Evolutionary conservation across 495 filamentous ascomycete genomes (phyloP), one percentile per base, ranked within the genome.

Genomic region (Pseudoneurospora amorphoporcata): DNA sequence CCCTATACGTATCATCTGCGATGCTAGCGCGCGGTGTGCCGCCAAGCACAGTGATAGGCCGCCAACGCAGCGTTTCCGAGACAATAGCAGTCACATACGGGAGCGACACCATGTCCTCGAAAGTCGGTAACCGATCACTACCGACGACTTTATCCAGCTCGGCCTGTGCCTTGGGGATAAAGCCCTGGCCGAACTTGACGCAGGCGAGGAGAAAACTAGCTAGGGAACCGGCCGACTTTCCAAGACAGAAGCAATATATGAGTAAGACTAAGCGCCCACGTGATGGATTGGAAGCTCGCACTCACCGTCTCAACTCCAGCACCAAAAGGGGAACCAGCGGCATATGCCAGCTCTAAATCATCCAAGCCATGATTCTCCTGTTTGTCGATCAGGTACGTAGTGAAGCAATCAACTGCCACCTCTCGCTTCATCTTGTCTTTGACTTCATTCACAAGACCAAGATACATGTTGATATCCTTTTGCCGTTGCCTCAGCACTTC

Each of bases 291-390:
- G 42, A n/a, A 45, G 3, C 42, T 8, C 8, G 42, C 5, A 76
- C 80, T 80, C 69, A 88, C 88, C 5, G 89, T 91, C 77, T 91
- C 89, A n/a, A 86, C 85, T 14, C 89, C 89, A 14, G 89, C 89
- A 3, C 87, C 88, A 72, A 91, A 90, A 6, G 90, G 82, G 0
- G 84, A 85, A 12, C 86, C 87, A 4, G 88, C 86, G 1, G 88
- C 80, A 75, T 87, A 88, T 2, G 85, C 85, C 70, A 89, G 82
- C 75, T 89, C 86, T 16, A 85, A 83, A 58, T 89, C 87, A 6
- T 82, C 82, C 72, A 86, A 84, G 5, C 82, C 81, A 39, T 85
- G 77, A 23, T 76, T 81, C 12, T 83, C 75, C 35, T 84, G 80
- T 72, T 86, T 82, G 45, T 84, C 79, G 53, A 88, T 77, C 3